These are phyloP conservation scores for Metschnikowia baotianmanensis DNA, from an alignment of 805 yeast genomes.

Conservation along the genomic window DNA sequence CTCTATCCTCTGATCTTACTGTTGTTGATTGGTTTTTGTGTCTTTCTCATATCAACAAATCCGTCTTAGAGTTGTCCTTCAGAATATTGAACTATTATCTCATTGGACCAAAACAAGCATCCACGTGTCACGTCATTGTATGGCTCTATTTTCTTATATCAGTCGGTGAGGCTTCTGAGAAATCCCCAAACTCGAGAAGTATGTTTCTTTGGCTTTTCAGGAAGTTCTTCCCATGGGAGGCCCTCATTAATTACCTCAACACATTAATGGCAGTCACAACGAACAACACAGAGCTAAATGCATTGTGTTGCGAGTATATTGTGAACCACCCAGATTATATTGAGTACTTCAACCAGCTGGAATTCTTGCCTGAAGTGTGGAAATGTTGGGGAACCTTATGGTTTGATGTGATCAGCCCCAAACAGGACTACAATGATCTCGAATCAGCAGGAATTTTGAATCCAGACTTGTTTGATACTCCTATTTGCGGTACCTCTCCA, in stretches of 20 bases:
- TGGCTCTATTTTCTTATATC: conserved; percentile 74
- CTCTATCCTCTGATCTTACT: conserved; percentile 35
- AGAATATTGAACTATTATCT: conserved; percentile 64
- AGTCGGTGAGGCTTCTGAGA: conserved; percentile 52
- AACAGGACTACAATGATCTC: conserved; percentile 49
- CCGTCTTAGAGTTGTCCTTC: conserved; percentile 66
- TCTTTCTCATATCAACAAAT: conserved; percentile 54
- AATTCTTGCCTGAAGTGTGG: conserved; percentile 74
- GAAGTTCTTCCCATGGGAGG: conserved; percentile 67
- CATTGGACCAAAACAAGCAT: conserved; percentile 66
- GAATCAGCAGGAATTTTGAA: conserved; percentile 57
- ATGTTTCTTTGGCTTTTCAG: conserved; percentile 52
- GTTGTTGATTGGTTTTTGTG: conserved; percentile 55
- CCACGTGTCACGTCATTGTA: conserved; percentile 70
- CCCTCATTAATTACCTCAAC: conserved; percentile 61
- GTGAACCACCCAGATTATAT: conserved; percentile 37
- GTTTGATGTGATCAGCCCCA: conserved; percentile 61
- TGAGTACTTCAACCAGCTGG: conserved; percentile 54
- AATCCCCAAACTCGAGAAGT: conserved; percentile 43
- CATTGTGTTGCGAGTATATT: conserved; percentile 22
- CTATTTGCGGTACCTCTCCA: conserved; percentile 56
- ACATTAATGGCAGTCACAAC: conserved; percentile 43
- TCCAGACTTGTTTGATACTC: conserved; percentile 56
- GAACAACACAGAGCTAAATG: conserved; percentile 25
- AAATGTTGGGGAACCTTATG: conserved; percentile 82